Base-by-base conservation (phyloP, 2,329 filamentous ascomycete genomes). In the Alternaria sp. region DNA sequence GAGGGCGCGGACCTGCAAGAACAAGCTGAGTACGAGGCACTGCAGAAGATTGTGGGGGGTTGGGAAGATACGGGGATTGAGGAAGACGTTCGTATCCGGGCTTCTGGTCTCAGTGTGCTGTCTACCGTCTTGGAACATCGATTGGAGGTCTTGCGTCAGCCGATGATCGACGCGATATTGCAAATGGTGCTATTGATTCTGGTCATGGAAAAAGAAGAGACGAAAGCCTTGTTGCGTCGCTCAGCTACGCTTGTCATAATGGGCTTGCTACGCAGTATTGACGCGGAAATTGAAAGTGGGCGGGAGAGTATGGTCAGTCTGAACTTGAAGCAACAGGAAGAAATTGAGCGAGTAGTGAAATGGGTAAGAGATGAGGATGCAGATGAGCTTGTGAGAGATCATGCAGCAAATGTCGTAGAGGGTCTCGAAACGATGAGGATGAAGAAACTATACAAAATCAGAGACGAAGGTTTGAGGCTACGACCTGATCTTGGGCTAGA, bases 21-120 rank as follows among this genome's bases (percentile, higher is more conserved):
- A 37, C 60, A 71, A 80, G 46, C 80, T 80, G 67, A 81, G 72
- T 63, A 77, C 68, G 42, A 82, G 78, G 59, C 82, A 82, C 55
- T 86, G 82, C 29, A 80, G 83, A 45, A 82, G 58, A 90, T 92
- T 58, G 80, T 91, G 0, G 78, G 83, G 13, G 88, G 88, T 0
- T 92, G 90, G 90, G 83, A 88, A 63, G 84, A 87, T 61, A 87
- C 86, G 55, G 88, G 88, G 0, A 59, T 75, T 0, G 83, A 83
- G 58, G 90, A 92, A 72, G 90, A 92, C 69, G 80, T 91, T 11
- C 83, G 90, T 4, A 84, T 93, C 65, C 85, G 90, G 1, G 80
- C 88, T 13, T 91, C 89, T 23, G 87, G 89, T 4, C 74, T 93
- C 6, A 89, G 88, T 4, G 83, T 92, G 45, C 80, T 92, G 41